Base-by-base conservation (phyloP, 2,329 filamentous ascomycete species). In the Hypoxylon sp. region DNA sequence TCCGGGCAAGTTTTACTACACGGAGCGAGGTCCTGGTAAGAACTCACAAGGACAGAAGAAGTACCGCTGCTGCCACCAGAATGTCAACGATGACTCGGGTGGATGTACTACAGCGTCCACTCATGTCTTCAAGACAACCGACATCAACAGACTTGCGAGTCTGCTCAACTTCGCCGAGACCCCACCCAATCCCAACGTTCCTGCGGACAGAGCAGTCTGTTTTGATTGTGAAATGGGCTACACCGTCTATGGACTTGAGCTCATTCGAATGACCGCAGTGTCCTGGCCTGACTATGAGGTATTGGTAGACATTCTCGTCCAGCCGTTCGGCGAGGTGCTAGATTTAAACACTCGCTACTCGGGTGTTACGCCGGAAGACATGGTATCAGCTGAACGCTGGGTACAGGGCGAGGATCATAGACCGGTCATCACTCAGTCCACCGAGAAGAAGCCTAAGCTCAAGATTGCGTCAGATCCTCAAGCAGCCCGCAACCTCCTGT, bases 181-280 rank as follows among this genome's bases (percentile, higher is more conserved):
- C 0, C 94, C 94, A 0, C 79, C 83, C 11, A 94, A 93, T 70
- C 77, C 81, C 1, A 73, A 79, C 1, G 83, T 81, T 1, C 80
- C 82, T 0, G 73, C 78, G 1, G 81, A 85, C 55, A 86, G 87
- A 34, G 92, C 91, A 2, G 88, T 98, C 9, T 91, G 89, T 69
- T 95, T 99, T 73, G 96, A 99, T 77, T 98, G 96, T 74, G 96
- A 99, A 76, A 99, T 99, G 96, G 93, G 92, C 3, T 98, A 97
- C 75, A 99, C 96, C 0, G 92, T 92, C 0, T 79, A 91, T 52
- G 96, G 96, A 0, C 82, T 98, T 69, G 96, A 99, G 77, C 85
- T 99, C 16, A 90, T 98, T 61, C 92, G 96, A 7, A 79, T 99
- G 2, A 98, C 96, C 0, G 94, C 92, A 4, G 90, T 95, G 2